Evolutionary conservation across 2,329 filamentous ascomycete species (phyloP), one percentile per base, ranked within the genome.

Genomic region (Fusarium mangiferae): DNA sequence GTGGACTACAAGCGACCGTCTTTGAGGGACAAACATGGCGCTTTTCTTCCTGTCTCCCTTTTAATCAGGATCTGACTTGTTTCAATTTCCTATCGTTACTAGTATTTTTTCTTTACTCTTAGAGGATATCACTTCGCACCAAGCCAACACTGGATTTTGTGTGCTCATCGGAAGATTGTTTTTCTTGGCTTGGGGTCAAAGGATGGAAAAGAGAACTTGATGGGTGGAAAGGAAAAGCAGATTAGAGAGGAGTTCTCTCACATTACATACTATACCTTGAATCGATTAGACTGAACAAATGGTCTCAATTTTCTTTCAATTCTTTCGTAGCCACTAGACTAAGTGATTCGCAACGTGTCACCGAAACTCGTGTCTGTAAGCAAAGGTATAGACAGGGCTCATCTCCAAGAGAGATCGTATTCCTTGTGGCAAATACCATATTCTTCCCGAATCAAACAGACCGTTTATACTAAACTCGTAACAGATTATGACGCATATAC

Each of bases 101-200:
- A 28, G 54, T 35, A 41, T 54, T 60, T 38, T 38, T 35, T 33
- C 17, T 60, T 60, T 46, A 26, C 49, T 57, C 42, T 70, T 77
- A 77, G 75, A 77, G 66, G 68, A 71, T 60, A 76, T 65, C 55
- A 39, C 42, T 65, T 54, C 45, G 62, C 55, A 72, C 72, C 59
- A 74, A 72, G 51, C 75, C 75, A 77, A 75, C 75, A 77, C 75
- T 77, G 75, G 75, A 75, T 66, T 55, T 70, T 62, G 62, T 45
- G 52, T 56, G 62, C 57, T 68, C 52, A 46, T 51, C 51, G 60
- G 54, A 72, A 64, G 60, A 61, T 54, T 68, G 51, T 41, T 54
- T 74, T 48, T 70, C 41, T 63, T 59, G 49, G 42, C 22, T 70
- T 36, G 35, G 62, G 60, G 60, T 60, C 60, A 48, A 57, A 28